Base-by-base conservation (phyloP, 192 early-diverging fungal genomes). In the Coemansia sp. region DNA sequence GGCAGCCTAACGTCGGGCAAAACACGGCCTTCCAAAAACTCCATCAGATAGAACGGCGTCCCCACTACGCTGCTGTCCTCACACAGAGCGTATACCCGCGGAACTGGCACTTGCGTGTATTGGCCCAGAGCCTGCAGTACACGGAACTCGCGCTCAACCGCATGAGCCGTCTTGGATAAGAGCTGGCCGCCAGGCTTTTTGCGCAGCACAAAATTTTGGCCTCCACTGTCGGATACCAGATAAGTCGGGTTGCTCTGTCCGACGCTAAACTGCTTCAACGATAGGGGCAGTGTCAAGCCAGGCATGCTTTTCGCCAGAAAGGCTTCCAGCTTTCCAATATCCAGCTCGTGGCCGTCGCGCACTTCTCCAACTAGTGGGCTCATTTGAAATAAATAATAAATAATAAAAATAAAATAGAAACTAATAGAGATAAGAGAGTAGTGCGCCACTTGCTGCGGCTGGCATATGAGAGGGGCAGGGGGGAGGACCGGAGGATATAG, bases 201-300 rank as follows among this genome's bases (percentile, higher is more conserved):
- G 66, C 95, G 89, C 45, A 98, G 82, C 39, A 96, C 94, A 71
- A 89, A 94, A 27, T 74, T 84, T 42, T 79, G 81, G 50, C 90
- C 94, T 62, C n/a, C 8, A 1, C 82, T 80, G 61, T 92, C 92
- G 17, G 80, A 87, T 41, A 98, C 73, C 45, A 95, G 85, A 64
- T 94, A 98, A 7, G 96, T 98, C 8, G 96, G 96, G 71, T 98
- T 98, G 75, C 91, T 93, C 69, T 97, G 95, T 0, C 96, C 96
- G 7, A 93, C 82, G 63, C 90, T 90, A 77, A 98, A 98, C 85
- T 98, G 95, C 61, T 85, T 84, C 44, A 96, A 70, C 14, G 86
- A 63, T 34, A 96, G 72, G 3, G 95, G 95, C 27, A 72, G 62
- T 17, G 64, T 75, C 15, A 94, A 77, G 15, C 74, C 76, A 41